Evolutionary conservation across 768 basidiomycete genomes (phyloP).

Genomic region (Tricholoma sp.): DNA sequence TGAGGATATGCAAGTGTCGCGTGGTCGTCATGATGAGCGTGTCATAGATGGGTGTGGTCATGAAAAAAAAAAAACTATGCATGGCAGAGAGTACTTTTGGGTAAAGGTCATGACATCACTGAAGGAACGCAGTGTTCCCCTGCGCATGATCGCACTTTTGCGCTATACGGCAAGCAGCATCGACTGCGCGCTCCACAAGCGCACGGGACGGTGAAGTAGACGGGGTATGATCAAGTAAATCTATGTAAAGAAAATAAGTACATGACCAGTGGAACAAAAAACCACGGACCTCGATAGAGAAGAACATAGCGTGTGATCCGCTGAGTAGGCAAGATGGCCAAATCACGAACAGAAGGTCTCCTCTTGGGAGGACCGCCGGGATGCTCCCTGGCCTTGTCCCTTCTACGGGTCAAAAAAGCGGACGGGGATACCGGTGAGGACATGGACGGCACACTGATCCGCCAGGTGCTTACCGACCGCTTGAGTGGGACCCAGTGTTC

Average conservation of each 20-base stretch:
- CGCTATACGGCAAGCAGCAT: constrained; percentile 54
- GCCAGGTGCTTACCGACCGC: constrained; percentile 17
- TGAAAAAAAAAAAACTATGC: no score
- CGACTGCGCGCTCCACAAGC: constrained; percentile 54
- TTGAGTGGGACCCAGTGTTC: background rate
- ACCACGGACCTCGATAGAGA: constrained; percentile 48
- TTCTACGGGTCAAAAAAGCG: constrained; percentile 9
- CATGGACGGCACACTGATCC: constrained; percentile 18
- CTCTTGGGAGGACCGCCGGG: constrained; percentile 1
- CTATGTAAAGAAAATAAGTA: constrained; percentile 26
- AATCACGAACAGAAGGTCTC: constrained; percentile 44
- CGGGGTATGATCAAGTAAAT: constrained; percentile 53
- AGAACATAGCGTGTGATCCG: constrained; percentile 65
- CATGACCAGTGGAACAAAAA: constrained; percentile 1
- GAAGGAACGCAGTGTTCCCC: constrained; percentile 34
- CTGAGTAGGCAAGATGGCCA: constrained; percentile 64
- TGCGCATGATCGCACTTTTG: constrained; percentile 58
- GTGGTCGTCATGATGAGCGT: no score
- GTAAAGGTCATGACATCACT: no score
- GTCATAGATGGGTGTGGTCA: no score
- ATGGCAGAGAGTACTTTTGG: no score
- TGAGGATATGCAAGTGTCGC: no score
- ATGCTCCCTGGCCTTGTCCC: background rate
- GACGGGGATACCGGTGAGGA: background rate
- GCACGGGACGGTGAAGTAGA: constrained; percentile 44